phyloP scores from a whole-genome alignment of 2,329 filamentous ascomycete genomes.

The Colletotrichum lupini region DNA sequence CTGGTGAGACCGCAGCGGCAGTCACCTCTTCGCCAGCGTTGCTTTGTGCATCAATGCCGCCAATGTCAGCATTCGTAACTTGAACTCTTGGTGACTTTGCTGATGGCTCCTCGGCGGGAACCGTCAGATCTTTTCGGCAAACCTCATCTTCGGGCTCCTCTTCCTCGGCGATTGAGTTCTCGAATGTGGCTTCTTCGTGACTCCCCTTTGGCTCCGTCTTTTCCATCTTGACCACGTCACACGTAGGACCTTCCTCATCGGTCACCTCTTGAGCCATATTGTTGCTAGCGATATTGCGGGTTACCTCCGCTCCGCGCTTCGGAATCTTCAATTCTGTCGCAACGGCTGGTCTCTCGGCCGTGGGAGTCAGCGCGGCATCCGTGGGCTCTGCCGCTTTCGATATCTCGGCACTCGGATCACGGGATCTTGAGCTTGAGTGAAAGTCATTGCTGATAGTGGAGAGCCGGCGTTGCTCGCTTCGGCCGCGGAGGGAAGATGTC shows the following conservation, averaged over 20 bases:
- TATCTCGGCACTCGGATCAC: slow-evolving; percentile 18
- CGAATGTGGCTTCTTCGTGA: neutral
- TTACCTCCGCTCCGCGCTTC: neutral
- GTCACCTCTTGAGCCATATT: neutral
- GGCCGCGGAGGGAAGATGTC: slow-evolving; percentile 20
- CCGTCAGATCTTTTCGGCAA: neutral
- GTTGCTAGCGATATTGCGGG: neutral
- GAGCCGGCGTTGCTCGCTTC: slow-evolving; percentile 25
- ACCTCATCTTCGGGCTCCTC: neutral
- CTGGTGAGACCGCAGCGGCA: neutral
- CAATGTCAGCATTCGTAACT: neutral
- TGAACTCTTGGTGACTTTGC: neutral
- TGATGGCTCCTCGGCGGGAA: neutral
- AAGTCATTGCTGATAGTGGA: slow-evolving; percentile 27
- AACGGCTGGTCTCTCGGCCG: neutral
- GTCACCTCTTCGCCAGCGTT: neutral
- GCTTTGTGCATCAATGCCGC: neutral
- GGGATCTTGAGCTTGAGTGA: slow-evolving; percentile 11
- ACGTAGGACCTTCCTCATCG: neutral
- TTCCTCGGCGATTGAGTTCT: neutral
- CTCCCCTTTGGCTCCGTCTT: neutral
- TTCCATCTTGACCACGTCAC: neutral
- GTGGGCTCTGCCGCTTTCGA: neutral
- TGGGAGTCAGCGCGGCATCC: neutral
- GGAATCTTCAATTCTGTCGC: neutral